Evolutionary conservation across 129 eudicot genomes (phyloP).

Genomic region (Artemisia tridentata): DNA sequence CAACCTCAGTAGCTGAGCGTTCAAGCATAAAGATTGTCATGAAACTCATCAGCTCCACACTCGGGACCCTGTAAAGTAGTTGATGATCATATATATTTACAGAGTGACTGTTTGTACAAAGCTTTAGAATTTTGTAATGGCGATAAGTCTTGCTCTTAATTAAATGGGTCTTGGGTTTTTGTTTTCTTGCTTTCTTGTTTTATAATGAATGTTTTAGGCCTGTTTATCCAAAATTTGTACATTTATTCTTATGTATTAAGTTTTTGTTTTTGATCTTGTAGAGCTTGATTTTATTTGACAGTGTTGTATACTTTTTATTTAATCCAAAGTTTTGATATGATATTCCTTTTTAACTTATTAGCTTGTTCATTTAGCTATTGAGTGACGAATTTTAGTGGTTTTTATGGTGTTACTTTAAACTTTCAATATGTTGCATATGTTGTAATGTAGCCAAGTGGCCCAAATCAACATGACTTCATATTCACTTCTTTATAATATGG

Average conservation of each 20-base stretch:
- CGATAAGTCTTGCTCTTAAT: too few relatives aligned
- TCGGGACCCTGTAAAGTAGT: constrained; percentile 36
- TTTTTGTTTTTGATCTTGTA: not conserved
- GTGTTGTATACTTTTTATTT: constrained; percentile 13
- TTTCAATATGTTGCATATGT: too few relatives aligned
- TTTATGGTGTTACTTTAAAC: too few relatives aligned
- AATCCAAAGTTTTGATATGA: not conserved
- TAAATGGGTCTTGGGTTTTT: not conserved
- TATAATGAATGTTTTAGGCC: constrained; percentile 27
- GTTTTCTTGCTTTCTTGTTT: constrained; percentile 7
- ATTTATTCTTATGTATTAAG: constrained; percentile 25
- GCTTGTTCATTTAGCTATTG: too few relatives aligned
- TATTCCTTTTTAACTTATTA: too few relatives aligned
- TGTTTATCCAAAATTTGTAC: constrained; percentile 23
- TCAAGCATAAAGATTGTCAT: constrained; percentile 68
- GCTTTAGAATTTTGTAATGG: constrained; percentile 26
- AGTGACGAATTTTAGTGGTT: too few relatives aligned
- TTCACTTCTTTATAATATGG: too few relatives aligned
- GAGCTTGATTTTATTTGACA: constrained; percentile 21
- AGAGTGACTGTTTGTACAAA: constrained; percentile 43
- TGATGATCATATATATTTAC: constrained; percentile 8
- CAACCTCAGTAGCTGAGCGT: constrained; percentile 51
- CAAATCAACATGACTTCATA: too few relatives aligned
- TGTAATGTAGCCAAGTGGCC: too few relatives aligned
- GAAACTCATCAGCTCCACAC: constrained; percentile 85